Evolutionary conservation across 495 filamentous ascomycete species (phyloP), one percentile per base, ranked within the genome.

Genomic region (Aspergillus wentii): DNA sequence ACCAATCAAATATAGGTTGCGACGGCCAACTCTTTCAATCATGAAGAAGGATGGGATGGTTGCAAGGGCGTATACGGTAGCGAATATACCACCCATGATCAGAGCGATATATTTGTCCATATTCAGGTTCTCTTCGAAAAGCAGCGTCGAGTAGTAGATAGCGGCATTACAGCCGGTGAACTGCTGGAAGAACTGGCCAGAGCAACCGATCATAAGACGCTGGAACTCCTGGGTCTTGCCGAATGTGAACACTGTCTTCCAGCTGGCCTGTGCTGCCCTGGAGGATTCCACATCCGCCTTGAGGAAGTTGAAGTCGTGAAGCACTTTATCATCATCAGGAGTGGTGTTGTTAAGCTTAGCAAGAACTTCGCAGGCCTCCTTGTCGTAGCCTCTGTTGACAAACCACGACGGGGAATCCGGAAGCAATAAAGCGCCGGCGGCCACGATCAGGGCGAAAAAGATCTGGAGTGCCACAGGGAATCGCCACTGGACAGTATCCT

Each of bases 61-160:
- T 38, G 78, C 82, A 57, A 84, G 70, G 16, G 78, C 64, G 49
- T 87, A 86, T 5, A 85, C 75, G 18, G 84, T 62, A 76, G 83
- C 83, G 64, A 83, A 85, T 14, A 86, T 68, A 38, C 83, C 84
- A 20, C 82, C 83, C 8, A 87, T 57, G 0, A 86, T 67, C 4
- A 87, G 59, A 13, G 74, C 72, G 43, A 86, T 68, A 38, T 73
- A 69, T 35, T 81, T 74, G 2, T 50, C 57, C 38, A 69, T 53
- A 7, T 54, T 50, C 36, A 86, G 76, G 2, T 74, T 78, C 0
- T 64, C 55, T 49, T 86, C 56, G 56, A 85, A 84, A 6, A 87
- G 69, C 19, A 86, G 74, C 0, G 83, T 80, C 48, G 83, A 81
- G 56, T 80, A 87, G 64, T 88, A 88, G 43, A 85, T 86, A 44